phyloP scores from a whole-genome alignment of 495 filamentous ascomycete genomes.

The Pyrenula massariospora region DNA sequence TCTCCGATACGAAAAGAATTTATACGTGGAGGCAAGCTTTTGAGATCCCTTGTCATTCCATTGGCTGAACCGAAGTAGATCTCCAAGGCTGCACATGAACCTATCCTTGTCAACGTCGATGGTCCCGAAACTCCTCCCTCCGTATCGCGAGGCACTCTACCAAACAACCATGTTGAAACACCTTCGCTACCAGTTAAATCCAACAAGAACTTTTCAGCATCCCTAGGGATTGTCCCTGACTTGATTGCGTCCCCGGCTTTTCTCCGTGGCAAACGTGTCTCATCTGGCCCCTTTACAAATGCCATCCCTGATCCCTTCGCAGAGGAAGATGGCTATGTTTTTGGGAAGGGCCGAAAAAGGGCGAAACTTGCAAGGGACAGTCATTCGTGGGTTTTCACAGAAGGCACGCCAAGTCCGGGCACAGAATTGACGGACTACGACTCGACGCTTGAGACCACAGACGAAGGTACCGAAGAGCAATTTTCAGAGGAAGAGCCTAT shows the following conservation, averaged over 20 bases:
- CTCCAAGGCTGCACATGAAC: constrained; percentile 15
- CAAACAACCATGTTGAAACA: not conserved
- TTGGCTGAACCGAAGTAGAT: constrained; percentile 15
- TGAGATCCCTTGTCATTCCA: not conserved
- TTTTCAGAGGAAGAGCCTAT: constrained; percentile 12
- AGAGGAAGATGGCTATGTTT: constrained; percentile 53
- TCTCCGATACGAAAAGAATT: constrained; percentile 43
- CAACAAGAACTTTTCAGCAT: constrained; percentile 1
- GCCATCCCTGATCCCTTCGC: constrained; percentile 54
- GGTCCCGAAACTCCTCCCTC: constrained; percentile 17
- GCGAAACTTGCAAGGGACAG: constrained; percentile 58
- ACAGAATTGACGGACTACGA: constrained; percentile 26
- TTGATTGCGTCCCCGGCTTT: constrained; percentile 71
- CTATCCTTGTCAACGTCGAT: constrained; percentile 35
- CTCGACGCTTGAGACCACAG: constrained; percentile 19
- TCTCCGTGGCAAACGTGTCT: constrained; percentile 49
- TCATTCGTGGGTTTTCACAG: constrained; percentile 58
- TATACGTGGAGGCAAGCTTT: constrained; percentile 45
- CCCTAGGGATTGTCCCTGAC: constrained; percentile 5
- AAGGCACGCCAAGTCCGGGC: constrained; percentile 53
- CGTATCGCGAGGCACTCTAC: constrained; percentile 1
- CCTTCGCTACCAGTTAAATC: not conserved
- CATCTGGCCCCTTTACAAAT: constrained; percentile 46
- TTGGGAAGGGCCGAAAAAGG: constrained; percentile 57
- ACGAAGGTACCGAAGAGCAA: constrained; percentile 15